Conservation (phyloP, 2,329 filamentous ascomycete species). For the Claviceps cyperi region DNA sequence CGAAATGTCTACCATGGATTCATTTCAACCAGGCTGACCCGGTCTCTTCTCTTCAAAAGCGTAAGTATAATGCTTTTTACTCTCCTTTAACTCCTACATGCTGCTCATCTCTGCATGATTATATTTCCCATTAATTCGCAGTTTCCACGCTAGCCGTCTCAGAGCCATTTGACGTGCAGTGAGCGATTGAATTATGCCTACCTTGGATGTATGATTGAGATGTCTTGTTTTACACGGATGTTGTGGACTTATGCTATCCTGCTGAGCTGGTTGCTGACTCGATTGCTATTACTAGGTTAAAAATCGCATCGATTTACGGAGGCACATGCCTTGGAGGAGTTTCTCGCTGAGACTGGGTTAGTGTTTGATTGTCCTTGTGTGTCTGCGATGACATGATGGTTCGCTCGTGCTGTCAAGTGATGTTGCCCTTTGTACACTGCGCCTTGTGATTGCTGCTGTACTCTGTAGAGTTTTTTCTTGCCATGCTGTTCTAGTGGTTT, state of each 20-base stretch:
- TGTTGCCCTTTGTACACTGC: no score
- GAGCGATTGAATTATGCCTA: slow-evolving; percentile 5
- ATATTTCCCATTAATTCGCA: slow-evolving; percentile 5
- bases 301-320: not conserved
- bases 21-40: no score
- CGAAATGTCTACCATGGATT: not conserved
- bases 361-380: no score
- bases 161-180: slow-evolving; percentile 5
- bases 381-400: no score
- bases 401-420: no score
- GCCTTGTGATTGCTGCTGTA: no score
- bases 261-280: slow-evolving; percentile 1
- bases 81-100: not conserved
- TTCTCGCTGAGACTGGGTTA: no score
- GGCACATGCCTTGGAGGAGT: no score
- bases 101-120: slow-evolving; percentile 1
- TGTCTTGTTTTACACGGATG: not conserved
- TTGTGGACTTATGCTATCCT: not conserved
- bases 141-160: slow-evolving; percentile 5
- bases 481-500: no score
- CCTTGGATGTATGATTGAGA: slow-evolving; percentile 5
- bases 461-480: no score
- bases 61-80: not conserved
- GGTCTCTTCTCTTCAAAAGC: not conserved
- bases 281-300: not conserved